Conservation (phyloP, 139 green algal genomes). For the Micractinium sp. region DNA sequence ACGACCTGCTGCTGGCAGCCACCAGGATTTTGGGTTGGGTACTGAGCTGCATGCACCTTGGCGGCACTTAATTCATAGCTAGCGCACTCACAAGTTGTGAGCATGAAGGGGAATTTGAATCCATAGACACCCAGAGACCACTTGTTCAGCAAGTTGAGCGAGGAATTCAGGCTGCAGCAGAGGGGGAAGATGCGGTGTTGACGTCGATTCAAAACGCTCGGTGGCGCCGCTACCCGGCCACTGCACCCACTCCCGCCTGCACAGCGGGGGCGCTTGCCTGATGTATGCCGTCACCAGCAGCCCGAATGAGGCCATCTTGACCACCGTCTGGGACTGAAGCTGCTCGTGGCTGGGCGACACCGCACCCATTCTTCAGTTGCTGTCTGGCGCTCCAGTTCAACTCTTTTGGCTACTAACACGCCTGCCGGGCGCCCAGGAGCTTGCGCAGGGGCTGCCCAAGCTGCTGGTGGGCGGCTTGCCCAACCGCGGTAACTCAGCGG, state of each 20-base stretch:
- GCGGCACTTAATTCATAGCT: too few species aligned
- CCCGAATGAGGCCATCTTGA: neutral
- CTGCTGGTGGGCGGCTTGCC: too few species aligned
- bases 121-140: neutral
- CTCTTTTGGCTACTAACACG: too few species aligned
- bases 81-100: conserved; percentile 44
- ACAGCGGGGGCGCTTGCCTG: neutral
- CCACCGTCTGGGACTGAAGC: neutral
- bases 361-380: too few species aligned
- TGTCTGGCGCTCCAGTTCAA: too few species aligned
- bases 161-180: neutral
- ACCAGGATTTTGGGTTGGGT: neutral
- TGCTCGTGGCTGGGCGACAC: too few species aligned
- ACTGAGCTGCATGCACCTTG: neutral
- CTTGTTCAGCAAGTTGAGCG: neutral
- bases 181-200: too few species aligned
- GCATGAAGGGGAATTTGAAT: conserved; percentile 61
- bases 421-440: too few species aligned
- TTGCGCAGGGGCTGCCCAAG: too few species aligned
- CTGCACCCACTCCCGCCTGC: neutral
- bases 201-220: too few species aligned
- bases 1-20: neutral
- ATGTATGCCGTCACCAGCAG: neutral
- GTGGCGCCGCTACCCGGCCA: too few species aligned
- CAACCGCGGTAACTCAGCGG: too few species aligned